Evolutionary conservation across 192 early-diverging fungal species (phyloP), one percentile per base, ranked within the genome.

Genomic region (Powellomyces hirtus): DNA sequence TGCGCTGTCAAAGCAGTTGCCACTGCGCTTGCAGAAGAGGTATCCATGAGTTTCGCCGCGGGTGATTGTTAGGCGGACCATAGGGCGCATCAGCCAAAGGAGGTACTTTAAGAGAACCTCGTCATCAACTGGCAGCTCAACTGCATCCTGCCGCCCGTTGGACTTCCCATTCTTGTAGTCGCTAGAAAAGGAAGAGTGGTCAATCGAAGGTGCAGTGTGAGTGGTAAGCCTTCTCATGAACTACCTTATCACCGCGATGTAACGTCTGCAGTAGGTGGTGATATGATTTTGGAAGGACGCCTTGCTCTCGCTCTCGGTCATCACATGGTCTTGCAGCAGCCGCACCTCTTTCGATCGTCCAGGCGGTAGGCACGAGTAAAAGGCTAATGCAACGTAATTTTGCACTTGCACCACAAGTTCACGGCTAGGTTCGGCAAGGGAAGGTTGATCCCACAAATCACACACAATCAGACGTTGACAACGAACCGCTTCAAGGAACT

Each of bases 1-100:
- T 4, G 62, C 62, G 11, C 27, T 10, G 14, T 27, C 13, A 29
- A 64, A 64, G 22, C 6, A 18, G 16, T 64, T 45, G 20, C 62
- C 62, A 31, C 34, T 50, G 13, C 14, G 44, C 42, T 64, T 64
- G 62, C 62, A 64, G 46, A 64, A 64, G 22, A 64, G 62, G 30
- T 30, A 64, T 22, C 45, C 62, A 33, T 64, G 62, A 18, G 26
- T 26, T 18, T 64, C 34, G 24, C 20, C 62, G 24, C 62, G 14
- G 24, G 62, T 22, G 31, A 64, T 13, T 4, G 16, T 18, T 30
- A 29, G 1, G 2, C 62, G 45, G 20, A 64, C 62, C 62, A 27
- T 14, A n/a, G 62, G 62, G 16, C 11, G 13, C 40, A 64, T 45
- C 14, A 64, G 62, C 40, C 46, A 64, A 14, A 50, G 30, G 3